Conservation (phyloP, 306 rosid species). For the Gillenia trifoliata region DNA sequence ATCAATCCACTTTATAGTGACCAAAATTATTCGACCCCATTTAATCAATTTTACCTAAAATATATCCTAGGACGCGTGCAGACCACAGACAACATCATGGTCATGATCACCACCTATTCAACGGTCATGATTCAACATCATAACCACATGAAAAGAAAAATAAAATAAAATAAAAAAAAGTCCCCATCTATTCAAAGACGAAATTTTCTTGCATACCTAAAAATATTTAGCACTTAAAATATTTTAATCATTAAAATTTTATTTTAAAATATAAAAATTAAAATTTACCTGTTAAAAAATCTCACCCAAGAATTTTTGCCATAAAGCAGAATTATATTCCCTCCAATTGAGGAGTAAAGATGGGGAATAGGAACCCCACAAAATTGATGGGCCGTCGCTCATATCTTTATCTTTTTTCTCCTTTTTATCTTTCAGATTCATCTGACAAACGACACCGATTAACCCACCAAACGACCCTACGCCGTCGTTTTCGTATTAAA, state of each 20-base stretch:
- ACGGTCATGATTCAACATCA: slow-evolving; percentile 21
- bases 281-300: too few relatives aligned
- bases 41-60: background rate
- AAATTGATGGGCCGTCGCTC: background rate
- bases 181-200: too few relatives aligned
- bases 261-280: too few relatives aligned
- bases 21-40: background rate
- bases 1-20: background rate
- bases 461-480: too few relatives aligned
- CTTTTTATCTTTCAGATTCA: background rate
- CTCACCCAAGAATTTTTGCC: too few relatives aligned
- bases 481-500: background rate
- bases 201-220: too few relatives aligned
- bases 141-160: background rate
- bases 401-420: background rate
- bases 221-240: too few relatives aligned
- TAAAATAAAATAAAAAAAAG: background rate
- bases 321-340: background rate
- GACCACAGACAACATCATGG: background rate
- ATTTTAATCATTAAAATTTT: too few relatives aligned
- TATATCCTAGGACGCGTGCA: background rate
- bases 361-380: background rate
- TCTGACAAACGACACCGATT: too few relatives aligned
- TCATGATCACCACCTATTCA: background rate
- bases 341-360: background rate